These are phyloP conservation scores for Boletus subcaerulescens DNA, from an alignment of 768 basidiomycete genomes.

Conservation along the genomic window DNA sequence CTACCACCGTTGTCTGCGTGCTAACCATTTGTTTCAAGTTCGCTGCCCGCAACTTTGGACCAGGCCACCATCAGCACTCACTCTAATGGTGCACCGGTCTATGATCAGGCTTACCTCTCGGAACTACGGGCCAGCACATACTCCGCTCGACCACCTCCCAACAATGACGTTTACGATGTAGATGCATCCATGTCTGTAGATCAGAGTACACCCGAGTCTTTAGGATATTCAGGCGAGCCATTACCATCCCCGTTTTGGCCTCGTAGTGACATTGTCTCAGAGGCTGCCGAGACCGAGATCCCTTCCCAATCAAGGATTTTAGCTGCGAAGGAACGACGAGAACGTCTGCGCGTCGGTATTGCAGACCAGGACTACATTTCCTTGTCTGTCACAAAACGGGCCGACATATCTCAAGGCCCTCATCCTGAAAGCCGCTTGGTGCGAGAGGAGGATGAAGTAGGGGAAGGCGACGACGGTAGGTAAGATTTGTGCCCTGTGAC, in stretches of 20 bases:
- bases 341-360: conserved; percentile 54
- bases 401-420: conserved; percentile 60
- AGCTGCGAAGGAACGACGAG: conserved; percentile 73
- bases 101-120: conserved; percentile 69
- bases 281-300: conserved; percentile 46
- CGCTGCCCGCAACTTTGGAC: conserved; percentile 47
- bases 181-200: conserved; percentile 48
- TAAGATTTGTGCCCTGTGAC: neutral
- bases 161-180: conserved; percentile 43
- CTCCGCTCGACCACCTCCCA: conserved; percentile 44
- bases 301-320: conserved; percentile 70
- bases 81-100: conserved; percentile 53
- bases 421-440: conserved; percentile 82
- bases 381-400: conserved; percentile 58
- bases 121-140: conserved; percentile 79
- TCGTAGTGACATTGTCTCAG: conserved; percentile 19
- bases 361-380: conserved; percentile 75
- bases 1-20: neutral
- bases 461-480: conserved; percentile 85
- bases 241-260: neutral
- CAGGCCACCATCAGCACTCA: conserved; percentile 49
- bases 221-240: conserved; percentile 32
- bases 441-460: conserved; percentile 85
- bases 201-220: conserved; percentile 35
- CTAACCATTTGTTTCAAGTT: conserved; percentile 27